Conservation (phyloP, 306 rosid genomes). For the Pyrus bretschneideri region DNA sequence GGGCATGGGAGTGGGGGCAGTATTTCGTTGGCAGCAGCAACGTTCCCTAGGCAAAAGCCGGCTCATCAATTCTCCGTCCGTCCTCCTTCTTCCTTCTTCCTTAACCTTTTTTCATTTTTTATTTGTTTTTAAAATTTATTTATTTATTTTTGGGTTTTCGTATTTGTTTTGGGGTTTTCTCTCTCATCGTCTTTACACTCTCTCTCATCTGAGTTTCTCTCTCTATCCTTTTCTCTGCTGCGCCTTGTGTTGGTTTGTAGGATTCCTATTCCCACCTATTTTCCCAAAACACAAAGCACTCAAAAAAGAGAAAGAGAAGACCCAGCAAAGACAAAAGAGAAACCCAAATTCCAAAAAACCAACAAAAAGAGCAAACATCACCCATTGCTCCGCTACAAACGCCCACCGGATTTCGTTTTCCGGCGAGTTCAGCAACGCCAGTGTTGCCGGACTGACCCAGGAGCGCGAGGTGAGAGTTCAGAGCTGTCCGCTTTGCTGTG, state of each 20-base stretch:
- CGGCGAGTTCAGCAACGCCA: background rate
- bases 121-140: background rate
- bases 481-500: background rate
- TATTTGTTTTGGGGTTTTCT: background rate
- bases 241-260: constrained; percentile 27
- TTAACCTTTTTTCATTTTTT: background rate
- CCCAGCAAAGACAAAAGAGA: background rate
- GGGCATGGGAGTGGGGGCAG: background rate
- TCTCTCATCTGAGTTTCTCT: constrained; percentile 2
- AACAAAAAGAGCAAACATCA: background rate
- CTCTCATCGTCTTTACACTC: background rate
- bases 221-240: constrained; percentile 24
- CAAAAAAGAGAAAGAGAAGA: constrained; percentile 26
- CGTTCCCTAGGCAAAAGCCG: constrained; percentile 51
- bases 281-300: constrained; percentile 35
- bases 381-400: background rate
- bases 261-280: constrained; percentile 32
- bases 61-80: constrained; percentile 10
- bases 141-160: background rate
- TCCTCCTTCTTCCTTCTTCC: background rate
- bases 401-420: constrained; percentile 7
- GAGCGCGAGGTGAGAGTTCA: background rate
- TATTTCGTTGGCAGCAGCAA: constrained; percentile 2
- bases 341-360: background rate
- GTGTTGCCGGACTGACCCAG: background rate